A percentile compares a stretch with the other conserved stretches of the same genome.
Conservation (phyloP, 2,329 filamentous ascomycete species). For the Colletotrichum navitas region DNA sequence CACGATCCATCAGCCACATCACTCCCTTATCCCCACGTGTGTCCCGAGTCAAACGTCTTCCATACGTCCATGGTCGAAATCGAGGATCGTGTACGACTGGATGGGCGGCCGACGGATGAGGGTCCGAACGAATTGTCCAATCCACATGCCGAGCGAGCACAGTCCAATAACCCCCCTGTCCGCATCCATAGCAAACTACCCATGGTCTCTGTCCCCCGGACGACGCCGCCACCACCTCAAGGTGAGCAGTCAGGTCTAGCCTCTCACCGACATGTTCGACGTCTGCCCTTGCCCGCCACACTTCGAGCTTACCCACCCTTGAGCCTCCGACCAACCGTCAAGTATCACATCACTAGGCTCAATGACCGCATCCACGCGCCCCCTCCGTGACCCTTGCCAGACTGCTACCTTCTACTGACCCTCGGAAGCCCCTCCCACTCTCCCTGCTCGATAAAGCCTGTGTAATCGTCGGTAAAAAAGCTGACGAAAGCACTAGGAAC, state of each 20-base stretch:
- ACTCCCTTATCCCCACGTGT: constrained; percentile 27
- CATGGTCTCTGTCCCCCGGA: neutral
- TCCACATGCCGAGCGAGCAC: constrained; percentile 33
- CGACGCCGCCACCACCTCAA: neutral
- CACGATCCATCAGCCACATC: constrained; percentile 6
- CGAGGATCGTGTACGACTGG: neutral
- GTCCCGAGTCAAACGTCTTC: constrained; percentile 13
- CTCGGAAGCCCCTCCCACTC: neutral
- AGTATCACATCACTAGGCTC: constrained; percentile 5
- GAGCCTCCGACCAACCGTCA: constrained; percentile 8
- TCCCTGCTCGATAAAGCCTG: constrained; percentile 15
- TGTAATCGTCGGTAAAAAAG: constrained; percentile 16
- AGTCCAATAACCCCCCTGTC: constrained; percentile 1
- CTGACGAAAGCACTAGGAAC: constrained; percentile 38
- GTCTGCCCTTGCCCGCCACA: constrained; percentile 15
- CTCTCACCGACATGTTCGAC: constrained; percentile 36
- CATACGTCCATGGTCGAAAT: neutral
- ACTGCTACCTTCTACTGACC: constrained; percentile 10
- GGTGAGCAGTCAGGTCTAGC: constrained; percentile 42
- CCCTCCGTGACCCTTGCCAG: constrained; percentile 21
- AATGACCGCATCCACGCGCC: neutral
- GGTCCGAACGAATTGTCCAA: constrained; percentile 14
- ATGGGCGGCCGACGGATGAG: constrained; percentile 24
- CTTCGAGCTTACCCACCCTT: neutral
- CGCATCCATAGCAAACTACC: constrained; percentile 18